Conservation (phyloP, 768 basidiomycete species). For the Cyathus striatus region DNA sequence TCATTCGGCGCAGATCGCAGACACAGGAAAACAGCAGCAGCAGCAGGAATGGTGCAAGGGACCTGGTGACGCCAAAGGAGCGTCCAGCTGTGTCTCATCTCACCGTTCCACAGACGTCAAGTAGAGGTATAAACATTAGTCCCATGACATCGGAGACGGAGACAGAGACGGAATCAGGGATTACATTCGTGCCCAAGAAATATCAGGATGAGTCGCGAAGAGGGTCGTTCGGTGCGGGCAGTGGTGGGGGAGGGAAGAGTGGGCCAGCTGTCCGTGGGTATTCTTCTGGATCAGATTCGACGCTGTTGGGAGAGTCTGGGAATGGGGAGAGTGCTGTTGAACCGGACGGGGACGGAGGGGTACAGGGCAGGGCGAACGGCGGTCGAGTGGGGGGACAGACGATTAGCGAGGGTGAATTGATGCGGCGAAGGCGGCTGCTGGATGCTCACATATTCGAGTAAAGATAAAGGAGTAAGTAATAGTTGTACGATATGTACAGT, state of each 20-base stretch:
- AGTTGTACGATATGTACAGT: neutral
- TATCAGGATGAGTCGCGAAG: constrained; percentile 9
- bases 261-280: neutral
- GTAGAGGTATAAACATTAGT: constrained; percentile 10
- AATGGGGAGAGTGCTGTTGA: neutral
- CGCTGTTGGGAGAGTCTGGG: constrained; percentile 3
- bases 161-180: constrained; percentile 62
- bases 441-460: constrained; percentile 64
- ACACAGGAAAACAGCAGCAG: constrained; percentile 1
- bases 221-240: constrained; percentile 1
- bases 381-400: constrained; percentile 53
- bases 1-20: constrained; percentile 27
- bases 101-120: constrained; percentile 10
- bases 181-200: constrained; percentile 66
- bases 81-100: neutral
- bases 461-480: constrained; percentile 8
- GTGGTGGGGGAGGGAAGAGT: neutral
- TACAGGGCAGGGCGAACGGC: constrained; percentile 22
- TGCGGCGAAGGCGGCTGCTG: constrained; percentile 72
- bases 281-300: constrained; percentile 7
- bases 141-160: constrained; percentile 19
- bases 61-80: constrained; percentile 1
- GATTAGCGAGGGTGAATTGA: constrained; percentile 74
- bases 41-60: constrained; percentile 4
- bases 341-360: too few species aligned